Evolutionary conservation across 1,284 basidiomycete genomes (phyloP), one percentile per base, ranked within the genome.

Genomic region (Schizopora paradoxa): DNA sequence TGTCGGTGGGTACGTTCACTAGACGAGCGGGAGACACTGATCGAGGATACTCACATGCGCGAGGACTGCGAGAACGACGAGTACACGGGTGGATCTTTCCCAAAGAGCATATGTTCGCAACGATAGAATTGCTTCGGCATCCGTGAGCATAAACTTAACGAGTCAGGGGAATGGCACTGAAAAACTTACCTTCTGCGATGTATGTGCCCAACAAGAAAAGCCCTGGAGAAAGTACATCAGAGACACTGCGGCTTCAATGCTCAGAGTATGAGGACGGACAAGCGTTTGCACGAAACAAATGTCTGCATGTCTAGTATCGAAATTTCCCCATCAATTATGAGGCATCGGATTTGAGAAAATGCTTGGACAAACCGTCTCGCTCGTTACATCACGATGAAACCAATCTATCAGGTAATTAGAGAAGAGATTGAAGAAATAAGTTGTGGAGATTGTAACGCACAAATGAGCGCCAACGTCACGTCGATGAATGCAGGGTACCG

Each of bases 81-180:
- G 44, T 13, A 49, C 28, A 18, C 28, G 40, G 14, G 14, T 36
- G 16, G 25, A 31, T 5, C 43, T 33, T 21, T 16, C 44, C 48
- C 48, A 50, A 16, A 50, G 38, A 6, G 48, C 48, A 39, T 40
- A 46, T 5, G 48, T 50, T 21, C 48, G 48, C 48, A 50, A 46
- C 16, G 21, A 19, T 6, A 50, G 28, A 14, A 50, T 43, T 2
- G 46, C 48, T 50, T n/a, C n/a, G n/a, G n/a, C n/a, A n/a, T n/a
- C n/a, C n/a, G n/a, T n/a, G n/a, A n/a, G n/a, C n/a, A n/a, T n/a
- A n/a, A n/a, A n/a, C n/a, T n/a, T n/a, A n/a, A n/a, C n/a, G n/a
- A n/a, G n/a, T n/a, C n/a, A n/a, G n/a, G n/a, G n/a, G n/a, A n/a
- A n/a, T n/a, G n/a, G n/a, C n/a, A n/a, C n/a, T n/a, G n/a, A n/a